These are phyloP conservation scores for Colletotrichum tamarilloi DNA, from an alignment of 2,329 filamentous ascomycete genomes.

Conservation along the genomic window DNA sequence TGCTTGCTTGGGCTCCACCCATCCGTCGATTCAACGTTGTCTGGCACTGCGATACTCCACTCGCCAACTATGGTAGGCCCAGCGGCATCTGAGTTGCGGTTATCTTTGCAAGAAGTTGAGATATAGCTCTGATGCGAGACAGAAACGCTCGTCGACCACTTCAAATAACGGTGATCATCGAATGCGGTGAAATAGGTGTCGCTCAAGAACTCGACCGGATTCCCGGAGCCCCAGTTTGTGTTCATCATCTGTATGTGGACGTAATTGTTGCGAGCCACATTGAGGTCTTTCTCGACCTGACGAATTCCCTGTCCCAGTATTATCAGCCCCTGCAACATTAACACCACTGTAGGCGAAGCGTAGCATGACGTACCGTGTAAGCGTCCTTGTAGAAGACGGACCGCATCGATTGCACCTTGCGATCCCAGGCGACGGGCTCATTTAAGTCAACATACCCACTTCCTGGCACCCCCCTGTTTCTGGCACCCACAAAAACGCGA, in stretches of 20 bases:
- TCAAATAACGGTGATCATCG: slow-evolving; percentile 70
- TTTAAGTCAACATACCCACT: no score
- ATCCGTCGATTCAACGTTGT: slow-evolving; percentile 56
- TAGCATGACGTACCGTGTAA: slow-evolving; percentile 27
- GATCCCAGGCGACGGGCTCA: slow-evolving; percentile 59
- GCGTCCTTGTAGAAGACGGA: slow-evolving; percentile 60
- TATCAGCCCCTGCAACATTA: no score
- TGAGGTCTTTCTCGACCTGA: slow-evolving; percentile 56
- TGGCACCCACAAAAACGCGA: no score
- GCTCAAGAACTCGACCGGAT: slow-evolving; percentile 59
- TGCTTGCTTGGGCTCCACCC: slow-evolving; percentile 56
- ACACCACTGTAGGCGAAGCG: no score
- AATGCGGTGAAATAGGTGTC: slow-evolving; percentile 59
- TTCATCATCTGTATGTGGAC: slow-evolving; percentile 66
- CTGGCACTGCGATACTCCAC: slow-evolving; percentile 65
- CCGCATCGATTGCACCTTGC: slow-evolving; percentile 46
- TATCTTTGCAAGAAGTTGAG: slow-evolving; percentile 58
- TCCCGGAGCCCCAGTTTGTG: slow-evolving; percentile 64
- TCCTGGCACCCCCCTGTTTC: no score
- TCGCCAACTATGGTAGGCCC: slow-evolving; percentile 66
- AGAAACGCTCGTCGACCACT: slow-evolving; percentile 56
- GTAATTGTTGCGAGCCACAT: slow-evolving; percentile 51
- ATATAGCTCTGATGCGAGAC: slow-evolving; percentile 62
- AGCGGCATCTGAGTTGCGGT: slow-evolving; percentile 51
- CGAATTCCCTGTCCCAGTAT: slow-evolving; percentile 54